Base-by-base conservation (phyloP, 2,329 filamentous ascomycete genomes). In the Curvularia spicifera region DNA sequence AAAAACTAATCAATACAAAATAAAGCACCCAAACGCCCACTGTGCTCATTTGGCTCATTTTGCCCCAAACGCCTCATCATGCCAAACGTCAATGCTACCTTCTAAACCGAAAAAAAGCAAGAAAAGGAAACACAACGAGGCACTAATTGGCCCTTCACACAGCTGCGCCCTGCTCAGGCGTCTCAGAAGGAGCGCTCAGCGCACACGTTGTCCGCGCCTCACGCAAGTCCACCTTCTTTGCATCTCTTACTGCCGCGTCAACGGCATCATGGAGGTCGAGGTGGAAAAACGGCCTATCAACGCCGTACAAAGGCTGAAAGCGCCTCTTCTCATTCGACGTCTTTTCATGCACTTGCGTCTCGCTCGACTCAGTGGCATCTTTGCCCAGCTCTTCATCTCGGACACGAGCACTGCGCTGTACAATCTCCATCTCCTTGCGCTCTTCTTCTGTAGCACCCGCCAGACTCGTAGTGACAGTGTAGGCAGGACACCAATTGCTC, bases 241-340 rank as follows among this genome's bases (percentile, higher is more conserved):
- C 68, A 56, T 71, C 65, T 22, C 64, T 48, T 2, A 71, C 67
- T 4, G 70, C 70, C 5, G 61, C 61, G 47, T 70, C 69, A 18
- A 74, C 71, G 7, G 71, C 71, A 44, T 71, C 70, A n/a, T 61
- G 58, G 8, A 74, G 50, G 51, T 74, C 71, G 1, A 71, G 53
- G 45, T 73, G 70, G 51, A 74, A 72, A 42, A 72, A 71, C 1
- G 70, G 70, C 10, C 71, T 42, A 43, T 71, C 67, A 5, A 70
- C 60, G 0, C 69, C 70, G 49, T 65, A 66, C 4, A 73, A 22
- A 1, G 68, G 61, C 10, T 13, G 33, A 10, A 45, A 49, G 20
- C 18, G 10, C 22, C 33, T 22, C 45, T 51, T 48, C 43, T 18
- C 39, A 24, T 13, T 43, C 26, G 33, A n/a, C 4, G 13, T 39